Conservation (phyloP, 306 rosid species). For the Lithocarpus polystachyus region DNA sequence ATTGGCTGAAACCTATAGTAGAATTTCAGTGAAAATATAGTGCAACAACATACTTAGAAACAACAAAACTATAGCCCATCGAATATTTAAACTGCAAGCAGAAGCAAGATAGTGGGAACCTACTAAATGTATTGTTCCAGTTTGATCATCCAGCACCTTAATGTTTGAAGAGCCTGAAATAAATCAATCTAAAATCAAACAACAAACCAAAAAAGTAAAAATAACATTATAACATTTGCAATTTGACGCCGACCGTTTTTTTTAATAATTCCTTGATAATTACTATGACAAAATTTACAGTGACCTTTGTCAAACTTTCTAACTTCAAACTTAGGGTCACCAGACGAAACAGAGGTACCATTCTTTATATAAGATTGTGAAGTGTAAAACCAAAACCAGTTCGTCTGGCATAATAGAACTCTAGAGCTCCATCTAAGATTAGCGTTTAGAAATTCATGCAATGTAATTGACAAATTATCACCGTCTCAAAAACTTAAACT, state of each 20-base stretch:
- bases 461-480: not conserved
- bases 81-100: constrained; percentile 38
- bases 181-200: constrained; percentile 23
- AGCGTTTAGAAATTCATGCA: not conserved
- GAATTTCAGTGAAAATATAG: constrained; percentile 43
- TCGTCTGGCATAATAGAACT: not conserved
- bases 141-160: constrained; percentile 75
- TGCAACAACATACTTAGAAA: constrained; percentile 45
- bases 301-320: not conserved
- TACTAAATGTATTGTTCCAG: constrained; percentile 91
- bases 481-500: too few relatives aligned
- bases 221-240: not conserved
- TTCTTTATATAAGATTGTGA: not conserved
- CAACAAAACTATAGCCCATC: constrained; percentile 32
- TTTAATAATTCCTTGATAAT: not conserved
- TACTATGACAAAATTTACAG: not conserved
- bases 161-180: constrained; percentile 90
- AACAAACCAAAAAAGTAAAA: not conserved
- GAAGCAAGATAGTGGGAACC: constrained; percentile 69
- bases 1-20: constrained; percentile 20
- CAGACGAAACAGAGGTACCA: not conserved
- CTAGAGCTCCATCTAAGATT: not conserved
- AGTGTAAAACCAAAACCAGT: not conserved
- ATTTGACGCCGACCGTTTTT: not conserved
- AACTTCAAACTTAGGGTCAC: not conserved